These are phyloP conservation scores for Beauveria medogensis DNA, from an alignment of 2,329 filamentous ascomycete genomes.

Conservation along the genomic window DNA sequence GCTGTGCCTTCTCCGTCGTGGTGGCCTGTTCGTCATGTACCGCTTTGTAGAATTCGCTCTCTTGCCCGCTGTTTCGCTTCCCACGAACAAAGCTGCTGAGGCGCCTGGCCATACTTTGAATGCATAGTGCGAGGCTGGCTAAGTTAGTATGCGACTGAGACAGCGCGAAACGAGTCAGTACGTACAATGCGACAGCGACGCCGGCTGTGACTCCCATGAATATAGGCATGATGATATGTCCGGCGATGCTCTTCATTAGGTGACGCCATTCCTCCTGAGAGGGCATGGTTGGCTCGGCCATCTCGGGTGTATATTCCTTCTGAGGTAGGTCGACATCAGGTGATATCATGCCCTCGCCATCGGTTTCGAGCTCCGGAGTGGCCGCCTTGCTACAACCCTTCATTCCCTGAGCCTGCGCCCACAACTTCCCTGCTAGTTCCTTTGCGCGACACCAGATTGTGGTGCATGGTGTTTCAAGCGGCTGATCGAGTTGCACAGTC, in stretches of 20 bases:
- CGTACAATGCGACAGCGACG: slow-evolving; percentile 56
- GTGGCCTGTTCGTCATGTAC: slow-evolving; percentile 26
- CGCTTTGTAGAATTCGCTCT: slow-evolving; percentile 26
- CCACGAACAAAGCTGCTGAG: slow-evolving; percentile 44
- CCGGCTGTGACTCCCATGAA: slow-evolving; percentile 62
- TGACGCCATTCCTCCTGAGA: slow-evolving; percentile 15
- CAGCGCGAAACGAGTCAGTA: slow-evolving; percentile 14
- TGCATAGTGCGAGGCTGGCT: slow-evolving; percentile 52
- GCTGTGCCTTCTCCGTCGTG: slow-evolving; percentile 42
- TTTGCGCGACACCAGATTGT: slow-evolving; percentile 47
- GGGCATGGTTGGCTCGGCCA: not conserved
- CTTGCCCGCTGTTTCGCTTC: slow-evolving; percentile 14
- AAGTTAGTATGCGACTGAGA: slow-evolving; percentile 20
- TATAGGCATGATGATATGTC: slow-evolving; percentile 59
- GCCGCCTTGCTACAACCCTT: slow-evolving; percentile 13
- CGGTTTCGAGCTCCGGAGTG: not conserved
- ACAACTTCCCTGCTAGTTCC: slow-evolving; percentile 21
- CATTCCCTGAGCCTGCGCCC: slow-evolving; percentile 8
- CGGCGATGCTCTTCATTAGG: slow-evolving; percentile 46
- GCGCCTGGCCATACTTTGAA: slow-evolving; percentile 54
- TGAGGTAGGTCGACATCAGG: not conserved
- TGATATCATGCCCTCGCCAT: not conserved
- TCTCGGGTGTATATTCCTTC: not conserved
- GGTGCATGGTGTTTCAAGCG: slow-evolving; percentile 25
- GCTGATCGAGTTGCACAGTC: slow-evolving; percentile 32